Percentiles rank a stretch among this genome's conserved stretches.
Evolutionary conservation across 768 basidiomycete genomes (phyloP).

Genomic region (Amanita rubescens): DNA sequence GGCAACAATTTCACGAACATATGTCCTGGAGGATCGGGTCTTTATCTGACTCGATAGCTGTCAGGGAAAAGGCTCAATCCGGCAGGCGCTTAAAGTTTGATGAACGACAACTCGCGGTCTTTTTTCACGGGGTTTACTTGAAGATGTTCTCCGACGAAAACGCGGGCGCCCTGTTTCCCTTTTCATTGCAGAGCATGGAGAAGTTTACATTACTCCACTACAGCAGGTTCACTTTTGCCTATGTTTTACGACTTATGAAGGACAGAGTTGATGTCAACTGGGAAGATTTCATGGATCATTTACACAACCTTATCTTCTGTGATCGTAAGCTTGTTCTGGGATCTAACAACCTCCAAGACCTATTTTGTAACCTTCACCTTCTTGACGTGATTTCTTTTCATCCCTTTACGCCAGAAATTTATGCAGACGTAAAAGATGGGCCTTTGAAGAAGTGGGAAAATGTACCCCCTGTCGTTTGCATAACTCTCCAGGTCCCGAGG

Average conservation of each 20-base stretch:
- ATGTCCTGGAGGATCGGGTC: constrained; percentile 29
- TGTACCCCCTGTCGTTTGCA: constrained; percentile 30
- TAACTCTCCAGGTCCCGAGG: constrained; percentile 30
- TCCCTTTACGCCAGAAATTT: constrained; percentile 5
- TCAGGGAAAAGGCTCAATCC: not conserved
- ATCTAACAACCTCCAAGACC: constrained; percentile 28
- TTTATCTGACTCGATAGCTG: not conserved
- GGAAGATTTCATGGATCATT: constrained; percentile 30
- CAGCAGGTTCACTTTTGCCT: constrained; percentile 38
- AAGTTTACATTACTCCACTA: constrained; percentile 30
- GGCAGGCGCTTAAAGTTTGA: constrained; percentile 14
- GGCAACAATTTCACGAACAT: constrained; percentile 27
- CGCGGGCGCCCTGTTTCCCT: constrained; percentile 3
- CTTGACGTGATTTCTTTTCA: constrained; percentile 18
- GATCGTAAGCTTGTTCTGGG: constrained; percentile 21
- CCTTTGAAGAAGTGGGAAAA: constrained; percentile 25
- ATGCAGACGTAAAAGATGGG: constrained; percentile 8
- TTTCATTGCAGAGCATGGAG: constrained; percentile 8
- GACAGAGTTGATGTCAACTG: constrained; percentile 31
- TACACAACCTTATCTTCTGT: constrained; percentile 18
- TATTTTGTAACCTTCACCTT: constrained; percentile 29
- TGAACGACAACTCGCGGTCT: constrained; percentile 24
- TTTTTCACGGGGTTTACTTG: constrained; percentile 36
- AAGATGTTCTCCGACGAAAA: constrained; percentile 38
- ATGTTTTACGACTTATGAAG: constrained; percentile 35